Evolutionary conservation across 164 flowering plant species (phyloP).

Genomic region (Kalanchoe fedtschenkoi): DNA sequence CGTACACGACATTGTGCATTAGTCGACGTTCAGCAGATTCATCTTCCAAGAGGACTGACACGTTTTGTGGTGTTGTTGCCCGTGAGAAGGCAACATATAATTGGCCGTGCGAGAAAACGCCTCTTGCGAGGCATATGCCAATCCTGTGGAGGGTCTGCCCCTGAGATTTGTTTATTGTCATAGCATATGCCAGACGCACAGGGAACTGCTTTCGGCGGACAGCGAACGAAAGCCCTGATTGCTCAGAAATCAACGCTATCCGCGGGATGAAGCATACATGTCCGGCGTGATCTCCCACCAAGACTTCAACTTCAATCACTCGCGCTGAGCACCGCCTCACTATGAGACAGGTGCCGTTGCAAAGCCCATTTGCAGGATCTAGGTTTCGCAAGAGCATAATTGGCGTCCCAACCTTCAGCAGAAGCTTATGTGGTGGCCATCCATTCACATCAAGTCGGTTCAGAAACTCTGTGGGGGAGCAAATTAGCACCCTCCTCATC

Average conservation of each 20-base stretch:
- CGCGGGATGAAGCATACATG: neutral
- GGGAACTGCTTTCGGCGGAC: neutral
- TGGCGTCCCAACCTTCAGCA: neutral
- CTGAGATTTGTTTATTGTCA: neutral
- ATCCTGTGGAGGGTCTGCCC: neutral
- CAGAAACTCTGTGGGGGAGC: neutral
- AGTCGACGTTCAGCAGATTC: no score
- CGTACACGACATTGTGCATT: no score
- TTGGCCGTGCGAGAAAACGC: neutral
- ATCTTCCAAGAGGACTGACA: no score
- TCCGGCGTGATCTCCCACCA: neutral
- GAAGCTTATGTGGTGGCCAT: neutral
- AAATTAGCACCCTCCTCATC: no score
- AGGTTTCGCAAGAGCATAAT: neutral
- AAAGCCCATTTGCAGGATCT: neutral
- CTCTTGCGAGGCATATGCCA: neutral
- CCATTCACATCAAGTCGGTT: neutral
- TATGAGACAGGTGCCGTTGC: neutral
- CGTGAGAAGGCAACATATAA: neutral
- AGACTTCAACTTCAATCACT: neutral
- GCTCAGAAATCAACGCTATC: neutral
- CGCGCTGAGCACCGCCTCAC: neutral
- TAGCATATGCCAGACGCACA: neutral
- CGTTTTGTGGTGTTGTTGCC: no score
- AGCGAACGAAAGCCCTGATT: neutral